Evolutionary conservation across 2,329 filamentous ascomycete genomes (phyloP), one percentile per base, ranked within the genome.

Genomic region (Aspergillus fumigatus): DNA sequence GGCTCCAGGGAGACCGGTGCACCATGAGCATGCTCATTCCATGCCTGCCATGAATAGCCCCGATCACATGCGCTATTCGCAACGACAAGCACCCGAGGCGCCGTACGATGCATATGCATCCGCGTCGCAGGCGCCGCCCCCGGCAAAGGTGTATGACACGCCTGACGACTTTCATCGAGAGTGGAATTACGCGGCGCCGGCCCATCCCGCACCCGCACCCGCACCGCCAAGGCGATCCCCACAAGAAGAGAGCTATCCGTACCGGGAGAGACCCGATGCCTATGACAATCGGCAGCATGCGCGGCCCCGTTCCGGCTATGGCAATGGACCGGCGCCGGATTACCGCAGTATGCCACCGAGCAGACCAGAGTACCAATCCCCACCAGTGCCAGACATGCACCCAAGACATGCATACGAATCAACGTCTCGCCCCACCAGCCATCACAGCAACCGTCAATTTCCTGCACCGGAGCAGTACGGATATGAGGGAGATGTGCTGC

Each of bases 51-150:
- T 79, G 48, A 75, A 79, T 60, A 78, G 79, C 61, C 80, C 84
- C 45, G 85, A 93, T 35, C 92, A 92, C 79, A 82, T 90, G 59
- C 82, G 90, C 43, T 90, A 92, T 10, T 75, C 95, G 27, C 90
- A 90, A 1, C 86, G 85, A 5, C 88, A 93, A 29, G 75, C 70
- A 35, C 69, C 66, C 41, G 73, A 62, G 80, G 82, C 48, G 78
- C 41, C 61, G 55, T 69, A 82, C 61, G 80, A 84, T 62, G 70
- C 73, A 45, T 60, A 65, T 51, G 64, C 61, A 4, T 65, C 75
- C 61, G 59, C 75, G 58, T 65, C 65, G 4, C 43, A 47, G 43
- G 53, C 57, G 6, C 55, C 65, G 2, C 63, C 60, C 26, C 43
- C 60, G 48, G 25, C 55, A 52, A 63, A 64, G 54, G 61, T 48